Percentiles rank a stretch among this genome's conserved stretches.
phyloP scores from a whole-genome alignment of 768 basidiomycete species.

The Kwoniella heveanensis region DNA sequence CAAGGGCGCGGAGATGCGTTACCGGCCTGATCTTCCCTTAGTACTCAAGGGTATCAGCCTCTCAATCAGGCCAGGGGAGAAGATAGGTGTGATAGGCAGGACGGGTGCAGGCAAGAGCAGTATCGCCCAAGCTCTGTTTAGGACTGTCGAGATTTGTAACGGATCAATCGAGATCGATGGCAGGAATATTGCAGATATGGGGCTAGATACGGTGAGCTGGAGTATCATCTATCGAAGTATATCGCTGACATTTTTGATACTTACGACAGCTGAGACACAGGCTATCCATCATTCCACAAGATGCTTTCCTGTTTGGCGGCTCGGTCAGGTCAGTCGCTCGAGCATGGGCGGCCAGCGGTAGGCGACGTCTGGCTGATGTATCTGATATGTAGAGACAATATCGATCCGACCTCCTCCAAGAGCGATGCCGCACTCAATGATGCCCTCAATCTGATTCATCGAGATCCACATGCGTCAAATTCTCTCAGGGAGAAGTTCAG shows the following conservation, averaged over 20 bases:
- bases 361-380: neutral
- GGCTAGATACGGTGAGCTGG: conserved; percentile 59
- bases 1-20: conserved; percentile 62
- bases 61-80: conserved; percentile 71
- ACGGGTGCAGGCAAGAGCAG: conserved; percentile 66
- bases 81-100: conserved; percentile 71
- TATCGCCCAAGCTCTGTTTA: conserved; percentile 61
- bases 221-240: neutral
- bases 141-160: conserved; percentile 65
- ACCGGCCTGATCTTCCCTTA: conserved; percentile 76
- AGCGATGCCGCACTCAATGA: conserved; percentile 68
- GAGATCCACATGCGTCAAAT: conserved; percentile 47
- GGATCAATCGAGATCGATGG: conserved; percentile 63
- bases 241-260: neutral
- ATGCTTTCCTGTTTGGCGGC: conserved; percentile 61
- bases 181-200: conserved; percentile 59
- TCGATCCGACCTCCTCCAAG: conserved; percentile 62
- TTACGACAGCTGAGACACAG: conserved; percentile 58
- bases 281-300: conserved; percentile 72
- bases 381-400: conserved; percentile 56
- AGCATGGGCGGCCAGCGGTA: neutral
- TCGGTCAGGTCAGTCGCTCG: conserved; percentile 32
- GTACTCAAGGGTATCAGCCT: conserved; percentile 75
- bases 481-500: conserved; percentile 66
- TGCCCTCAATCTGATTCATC: conserved; percentile 66